phyloP scores from a whole-genome alignment of 169 alveolate genomes.

The Plasmodium billcollinsi region DNA sequence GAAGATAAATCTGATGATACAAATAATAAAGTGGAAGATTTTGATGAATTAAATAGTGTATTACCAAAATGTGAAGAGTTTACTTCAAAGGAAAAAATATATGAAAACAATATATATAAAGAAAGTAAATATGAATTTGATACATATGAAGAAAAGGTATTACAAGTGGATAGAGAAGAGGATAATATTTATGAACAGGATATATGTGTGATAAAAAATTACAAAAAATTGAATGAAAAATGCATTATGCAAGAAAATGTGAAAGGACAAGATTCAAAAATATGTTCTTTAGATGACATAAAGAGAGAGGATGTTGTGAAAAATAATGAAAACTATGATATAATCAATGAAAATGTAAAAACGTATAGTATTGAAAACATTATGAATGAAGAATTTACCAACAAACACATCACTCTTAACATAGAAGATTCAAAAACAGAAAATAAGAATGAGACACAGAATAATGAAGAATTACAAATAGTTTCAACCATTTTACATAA shows the following conservation, averaged over 20 bases:
- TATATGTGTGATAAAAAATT: background rate
- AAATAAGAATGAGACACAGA: background rate
- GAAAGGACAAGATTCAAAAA: background rate
- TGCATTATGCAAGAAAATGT: background rate
- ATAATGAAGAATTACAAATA: constrained; percentile 10
- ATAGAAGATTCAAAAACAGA: background rate
- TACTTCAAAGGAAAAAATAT: background rate
- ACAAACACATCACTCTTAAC: constrained; percentile 1
- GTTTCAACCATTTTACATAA: background rate
- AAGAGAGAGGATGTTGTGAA: background rate
- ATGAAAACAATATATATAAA: background rate
- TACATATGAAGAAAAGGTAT: background rate
- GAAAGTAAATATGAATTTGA: background rate
- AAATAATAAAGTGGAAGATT: background rate
- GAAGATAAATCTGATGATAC: background rate
- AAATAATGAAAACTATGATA: background rate
- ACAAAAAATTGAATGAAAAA: background rate
- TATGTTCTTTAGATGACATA: background rate
- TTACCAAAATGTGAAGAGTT: too few relatives aligned
- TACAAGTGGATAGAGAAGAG: background rate
- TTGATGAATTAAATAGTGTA: background rate
- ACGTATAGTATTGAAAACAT: background rate
- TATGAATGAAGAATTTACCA: background rate
- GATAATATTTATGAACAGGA: background rate
- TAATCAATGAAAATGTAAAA: background rate